Evolutionary conservation across 257 asterid genomes (phyloP), one percentile per base, ranked within the genome.

Genomic region (Nicotiana noctiflora): DNA sequence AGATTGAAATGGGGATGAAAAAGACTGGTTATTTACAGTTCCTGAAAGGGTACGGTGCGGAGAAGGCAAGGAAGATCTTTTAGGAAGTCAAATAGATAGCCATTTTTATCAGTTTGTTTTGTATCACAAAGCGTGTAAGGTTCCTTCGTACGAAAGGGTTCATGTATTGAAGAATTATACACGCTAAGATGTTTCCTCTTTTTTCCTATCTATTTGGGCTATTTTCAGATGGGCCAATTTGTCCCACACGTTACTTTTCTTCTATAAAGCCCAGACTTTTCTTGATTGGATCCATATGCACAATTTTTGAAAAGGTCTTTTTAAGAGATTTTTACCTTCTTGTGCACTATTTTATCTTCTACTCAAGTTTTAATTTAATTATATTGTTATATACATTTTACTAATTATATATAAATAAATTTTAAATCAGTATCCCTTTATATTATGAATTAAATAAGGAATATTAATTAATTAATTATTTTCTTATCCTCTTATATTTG

Each of bases 21-120:
- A 52, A 37, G 87, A 87, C 81, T 81, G 87, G 84, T 86, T 44
- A 68, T 70, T 70, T 14, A 72, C 60, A 46, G 77, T 70, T 70
- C 13, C 57, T 29, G 34, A 72, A 44, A 9, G 60, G 14, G 23
- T 72, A 86, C 40, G 75, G 84, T 55, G 70, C 68, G 78, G 82
- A 84, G 86, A 84, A 83, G 87, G 67, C 80, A 84, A 82, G 78
- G 75, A 74, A 86, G 84, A 80, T 84, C 46, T 80, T 14, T 62
- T 37, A 34, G 12, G 51, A 82, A 83, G 90, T 85, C 80, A 56
- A 49, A 83, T 62, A 70, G 78, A 64, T 23, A 46, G 55, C 31
- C 63, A 13, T 14, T 78, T 29, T 44, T 70, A 70, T 65, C 57
- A 2, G 25, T 80, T 46, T 25, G 32, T 21, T 46, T 46, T 25